Evolutionary conservation across 805 yeast species (phyloP).

Genomic region (Saccharomyces mikatae): DNA sequence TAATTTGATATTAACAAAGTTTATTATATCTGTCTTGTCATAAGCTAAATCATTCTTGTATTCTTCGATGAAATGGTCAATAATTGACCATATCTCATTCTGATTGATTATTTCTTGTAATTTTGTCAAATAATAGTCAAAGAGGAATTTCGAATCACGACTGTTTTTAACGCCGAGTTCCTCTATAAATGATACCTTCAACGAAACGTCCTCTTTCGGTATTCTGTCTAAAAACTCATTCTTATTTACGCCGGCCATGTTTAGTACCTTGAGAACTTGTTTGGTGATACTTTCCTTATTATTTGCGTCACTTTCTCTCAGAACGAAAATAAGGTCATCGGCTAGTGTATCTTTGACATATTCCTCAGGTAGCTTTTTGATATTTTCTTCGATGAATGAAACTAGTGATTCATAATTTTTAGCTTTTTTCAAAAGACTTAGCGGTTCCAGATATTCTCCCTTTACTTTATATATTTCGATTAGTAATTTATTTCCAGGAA

Average conservation of each 20-base stretch:
- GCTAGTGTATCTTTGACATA: conserved; percentile 7
- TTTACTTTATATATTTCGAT: conserved; percentile 11
- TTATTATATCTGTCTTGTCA: conserved; percentile 15
- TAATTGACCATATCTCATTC: conserved; percentile 11
- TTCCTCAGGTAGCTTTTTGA: conserved; percentile 6
- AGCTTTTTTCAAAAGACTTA: conserved; percentile 8
- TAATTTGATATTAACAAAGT: conserved; percentile 16
- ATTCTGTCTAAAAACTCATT: conserved; percentile 12
- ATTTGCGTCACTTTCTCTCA: conserved; percentile 1
- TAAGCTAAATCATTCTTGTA: conserved; percentile 21
- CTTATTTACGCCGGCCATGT: conserved; percentile 5
- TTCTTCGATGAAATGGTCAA: conserved; percentile 11
- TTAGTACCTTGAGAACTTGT: conserved; percentile 8
- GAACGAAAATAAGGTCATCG: conserved; percentile 13
- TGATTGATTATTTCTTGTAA: conserved; percentile 14
- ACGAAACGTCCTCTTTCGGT: conserved; percentile 6
- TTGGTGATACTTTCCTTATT: conserved; percentile 2
- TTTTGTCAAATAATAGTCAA: conserved; percentile 20
- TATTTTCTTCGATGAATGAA: conserved; percentile 6
- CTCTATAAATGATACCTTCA: conserved; percentile 23
- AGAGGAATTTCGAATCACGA: conserved; percentile 20
- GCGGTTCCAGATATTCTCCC: conserved; percentile 8
- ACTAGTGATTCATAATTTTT: conserved; percentile 4
- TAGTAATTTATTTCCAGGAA: conserved; percentile 4
- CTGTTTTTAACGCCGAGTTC: conserved; percentile 13